Evolutionary conservation across 2,329 filamentous ascomycete genomes (phyloP), one percentile per base, ranked within the genome.

Genomic region (Epichloe baconii): DNA sequence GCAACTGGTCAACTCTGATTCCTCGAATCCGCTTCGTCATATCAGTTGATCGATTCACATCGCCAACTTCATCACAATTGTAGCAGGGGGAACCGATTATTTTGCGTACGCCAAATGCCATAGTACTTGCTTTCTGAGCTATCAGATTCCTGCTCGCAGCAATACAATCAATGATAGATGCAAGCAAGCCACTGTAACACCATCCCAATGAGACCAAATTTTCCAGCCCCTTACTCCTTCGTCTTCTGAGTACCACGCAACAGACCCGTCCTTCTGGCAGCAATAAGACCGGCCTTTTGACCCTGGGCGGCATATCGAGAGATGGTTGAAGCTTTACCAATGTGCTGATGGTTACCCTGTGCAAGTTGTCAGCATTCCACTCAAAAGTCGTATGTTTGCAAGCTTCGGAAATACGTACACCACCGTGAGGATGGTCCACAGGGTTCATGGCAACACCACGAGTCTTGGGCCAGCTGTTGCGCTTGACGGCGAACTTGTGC

Each of bases 401-500:
- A 3, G n/a, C 23, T 17, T 43, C 5, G 51, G 46, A 47, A 47
- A 52, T 64, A 80, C 77, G 66, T 79, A 79, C 78, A 88, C 85
- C 86, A 87, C 87, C 87, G 85, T 93, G 87, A 75, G 87, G 87
- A 83, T 98, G 93, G 79, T 98, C 93, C 69, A 98, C 93, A 68
- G 93, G 93, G 81, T 98, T 98, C 93, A 98, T 98, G 77, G 93
- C 93, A 85, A 98, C 93, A 96, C 93, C 93, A 93, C 93, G 91
- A 82, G 93, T 98, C 88, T 95, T 96, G 78, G 93, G 93, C 93
- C 93, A 98, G 71, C 84, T 91, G 88, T 98, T 97, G 73, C 93
- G 89, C 89, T 98, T 98, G 79, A 96, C 94, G 66, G 90, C 89
- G 79, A 95, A 98, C 87, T 98, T 98, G 74, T 97, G 91, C 88